phyloP scores from a whole-genome alignment of 2,329 filamentous ascomycete species.

The Xylariaceae sp. region DNA sequence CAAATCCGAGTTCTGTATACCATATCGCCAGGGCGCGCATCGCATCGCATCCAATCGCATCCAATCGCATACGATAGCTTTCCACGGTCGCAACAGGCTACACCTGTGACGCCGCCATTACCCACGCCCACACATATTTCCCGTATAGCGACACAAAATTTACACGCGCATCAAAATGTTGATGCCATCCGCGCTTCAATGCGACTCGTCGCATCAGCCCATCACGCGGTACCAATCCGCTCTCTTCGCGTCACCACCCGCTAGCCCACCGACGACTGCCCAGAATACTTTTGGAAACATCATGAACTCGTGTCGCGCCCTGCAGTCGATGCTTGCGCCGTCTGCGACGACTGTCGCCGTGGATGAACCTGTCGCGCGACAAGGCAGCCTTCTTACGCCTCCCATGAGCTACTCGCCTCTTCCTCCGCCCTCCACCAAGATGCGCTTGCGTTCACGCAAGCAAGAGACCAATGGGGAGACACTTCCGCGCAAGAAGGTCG shows the following conservation, averaged over 20 bases:
- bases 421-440: slow-evolving; percentile 39
- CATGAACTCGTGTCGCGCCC: slow-evolving; percentile 55
- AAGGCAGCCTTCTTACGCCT: slow-evolving; percentile 44
- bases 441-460: slow-evolving; percentile 49
- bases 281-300: slow-evolving; percentile 49
- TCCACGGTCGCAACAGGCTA: not conserved
- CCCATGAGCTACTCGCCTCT: slow-evolving; percentile 45
- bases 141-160: no score
- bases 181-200: slow-evolving; percentile 54
- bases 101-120: not conserved
- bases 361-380: slow-evolving; percentile 20
- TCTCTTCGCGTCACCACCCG: slow-evolving; percentile 56
- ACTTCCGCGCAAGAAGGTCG: slow-evolving; percentile 41
- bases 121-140: not conserved
- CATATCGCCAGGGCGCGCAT: not conserved
- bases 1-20: no score
- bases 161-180: slow-evolving; percentile 41
- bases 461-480: slow-evolving; percentile 27
- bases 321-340: slow-evolving; percentile 53
- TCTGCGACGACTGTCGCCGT: slow-evolving; percentile 25
- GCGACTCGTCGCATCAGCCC: slow-evolving; percentile 48
- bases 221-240: slow-evolving; percentile 42
- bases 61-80: no score
- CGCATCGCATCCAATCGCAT: not conserved
- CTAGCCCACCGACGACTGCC: slow-evolving; percentile 48